Evolutionary conservation across 148 eudicot genomes (phyloP), one percentile per base, ranked within the genome.

Genomic region (Heliosperma pusillum): DNA sequence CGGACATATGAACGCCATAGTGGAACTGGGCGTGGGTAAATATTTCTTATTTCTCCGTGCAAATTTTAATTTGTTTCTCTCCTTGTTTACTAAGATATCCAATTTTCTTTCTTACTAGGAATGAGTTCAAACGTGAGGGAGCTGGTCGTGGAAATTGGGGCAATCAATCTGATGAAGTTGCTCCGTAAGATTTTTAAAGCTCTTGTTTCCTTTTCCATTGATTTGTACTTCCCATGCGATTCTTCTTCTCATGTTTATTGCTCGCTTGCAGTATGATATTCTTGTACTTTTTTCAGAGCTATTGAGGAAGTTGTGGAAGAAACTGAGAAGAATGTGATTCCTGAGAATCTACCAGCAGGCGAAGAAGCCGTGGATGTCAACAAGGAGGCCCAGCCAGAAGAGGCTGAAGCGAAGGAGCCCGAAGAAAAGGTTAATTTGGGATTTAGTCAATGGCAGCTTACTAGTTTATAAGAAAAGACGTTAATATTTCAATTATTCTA

Each of bases 111-210:
- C 3, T 61, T n/a, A 29, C 21, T 78, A 95, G 97, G 63, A 77
- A 80, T 82, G 99, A 92, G 70, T 5, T 87, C 73, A 95, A 92
- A 75, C 92, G 92, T 26, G 97, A 95, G 67, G 97, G 99, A 42
- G 26, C 94, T 83, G 99, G 99, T 50, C 89, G 97, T 59, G 97
- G 99, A 60, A 92, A 95, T 79, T 95, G 99, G 99, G 98, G 99
- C 71, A 81, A 84, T 72, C 77, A 85, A 52, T 74, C 84, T 69
- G 97, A 90, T 74, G 99, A 90, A 79, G 70, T 92, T 63, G 69
- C 88, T 73, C 88, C 73, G 99, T 92, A 73, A 89, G 89, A 62
- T 66, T 27, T 58, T 66, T 10, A 22, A 61, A 50, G 24, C 73
- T 47, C 17, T 68, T 62, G 40, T 53, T 8, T 21, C 26, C 2